Conservation (phyloP, 257 asterid species). For the Mentha longifolia region DNA sequence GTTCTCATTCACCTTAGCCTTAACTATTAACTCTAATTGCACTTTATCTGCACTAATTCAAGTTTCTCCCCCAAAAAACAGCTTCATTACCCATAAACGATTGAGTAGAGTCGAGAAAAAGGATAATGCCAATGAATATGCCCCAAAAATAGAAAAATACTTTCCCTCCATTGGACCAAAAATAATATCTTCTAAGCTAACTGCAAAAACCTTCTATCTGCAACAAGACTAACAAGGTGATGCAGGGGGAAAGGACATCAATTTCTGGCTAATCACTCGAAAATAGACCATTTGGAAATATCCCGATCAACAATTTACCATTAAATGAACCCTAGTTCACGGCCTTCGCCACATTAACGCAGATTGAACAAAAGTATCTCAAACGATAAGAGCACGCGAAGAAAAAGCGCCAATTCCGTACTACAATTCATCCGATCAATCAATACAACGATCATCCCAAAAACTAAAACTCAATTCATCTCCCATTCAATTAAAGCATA, state of each 20-base stretch:
- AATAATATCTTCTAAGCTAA: background rate
- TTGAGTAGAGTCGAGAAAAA: background rate
- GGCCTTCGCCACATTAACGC: background rate
- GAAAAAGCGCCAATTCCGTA: background rate
- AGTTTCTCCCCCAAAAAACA: background rate
- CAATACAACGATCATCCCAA: constrained; percentile 1
- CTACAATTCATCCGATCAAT: background rate
- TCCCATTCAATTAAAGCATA: background rate
- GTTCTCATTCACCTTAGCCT: background rate
- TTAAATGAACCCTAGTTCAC: background rate
- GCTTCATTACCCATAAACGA: background rate
- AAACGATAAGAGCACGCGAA: background rate
- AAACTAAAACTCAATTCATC: constrained; percentile 2
- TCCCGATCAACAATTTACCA: background rate
- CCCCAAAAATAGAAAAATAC: background rate
- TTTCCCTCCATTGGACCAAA: constrained; percentile 1
- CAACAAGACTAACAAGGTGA: background rate
- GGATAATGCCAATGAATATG: background rate
- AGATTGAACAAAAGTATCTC: background rate
- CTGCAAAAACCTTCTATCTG: background rate
- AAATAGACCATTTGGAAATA: background rate
- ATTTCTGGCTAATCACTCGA: background rate
- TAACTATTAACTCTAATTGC: background rate
- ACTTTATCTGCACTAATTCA: background rate
- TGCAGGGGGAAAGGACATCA: background rate